These are phyloP conservation scores for Gomphus bonarii DNA, from an alignment of 1,284 basidiomycete species.

Conservation along the genomic window DNA sequence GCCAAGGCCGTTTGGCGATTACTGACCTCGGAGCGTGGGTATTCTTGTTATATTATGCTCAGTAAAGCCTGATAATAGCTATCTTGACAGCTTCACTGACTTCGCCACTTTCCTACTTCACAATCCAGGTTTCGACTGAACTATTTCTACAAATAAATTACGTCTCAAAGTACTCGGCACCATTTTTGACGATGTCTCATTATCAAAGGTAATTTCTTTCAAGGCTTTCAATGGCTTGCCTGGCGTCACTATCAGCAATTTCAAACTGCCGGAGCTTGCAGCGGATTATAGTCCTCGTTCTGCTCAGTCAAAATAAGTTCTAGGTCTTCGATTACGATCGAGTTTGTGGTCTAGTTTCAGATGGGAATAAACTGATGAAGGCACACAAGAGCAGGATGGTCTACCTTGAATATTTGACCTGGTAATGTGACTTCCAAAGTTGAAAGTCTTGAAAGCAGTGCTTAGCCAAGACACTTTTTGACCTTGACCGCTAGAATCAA, in stretches of 20 bases:
- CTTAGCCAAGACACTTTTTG: conserved; percentile 55
- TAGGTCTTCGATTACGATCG: conserved; percentile 55
- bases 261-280: conserved; percentile 57
- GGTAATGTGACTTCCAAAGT: conserved; percentile 53
- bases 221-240: conserved; percentile 65
- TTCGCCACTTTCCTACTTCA: conserved; percentile 63
- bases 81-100: conserved; percentile 41
- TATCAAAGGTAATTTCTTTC: conserved; percentile 56
- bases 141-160: conserved; percentile 52
- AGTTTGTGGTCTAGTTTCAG: conserved; percentile 46
- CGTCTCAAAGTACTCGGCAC: conserved; percentile 59
- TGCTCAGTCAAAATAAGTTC: conserved; percentile 41
- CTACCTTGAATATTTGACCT: conserved; percentile 47
- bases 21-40: conserved; percentile 38
- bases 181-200: conserved; percentile 54
- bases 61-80: not conserved
- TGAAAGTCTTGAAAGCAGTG: conserved; percentile 59
- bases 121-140: conserved; percentile 61
- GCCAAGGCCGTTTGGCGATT: conserved; percentile 39
- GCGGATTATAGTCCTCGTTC: conserved; percentile 46
- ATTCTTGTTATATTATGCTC: not conserved
- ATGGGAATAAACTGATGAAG: not conserved
- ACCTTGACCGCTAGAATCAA: conserved; percentile 45
- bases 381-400: conserved; percentile 10
- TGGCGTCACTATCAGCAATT: conserved; percentile 61